Evolutionary conservation across 75 land plant species (phyloP).

Genomic region (Cunninghamia lanceolata): DNA sequence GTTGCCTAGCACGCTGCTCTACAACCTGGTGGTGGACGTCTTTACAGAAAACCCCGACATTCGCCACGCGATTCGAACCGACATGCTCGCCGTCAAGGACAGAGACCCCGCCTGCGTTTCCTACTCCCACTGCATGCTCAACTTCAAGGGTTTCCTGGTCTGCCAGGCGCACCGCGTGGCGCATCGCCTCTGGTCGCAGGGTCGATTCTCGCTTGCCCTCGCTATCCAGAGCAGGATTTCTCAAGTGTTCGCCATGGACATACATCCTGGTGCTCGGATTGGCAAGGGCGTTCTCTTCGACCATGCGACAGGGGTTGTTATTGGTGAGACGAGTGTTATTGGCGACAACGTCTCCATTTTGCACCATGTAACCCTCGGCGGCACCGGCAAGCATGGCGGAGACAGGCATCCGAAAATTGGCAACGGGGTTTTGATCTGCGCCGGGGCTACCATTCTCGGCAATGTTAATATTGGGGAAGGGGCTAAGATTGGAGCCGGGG

Average conservation of each 20-base stretch:
- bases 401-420: no score
- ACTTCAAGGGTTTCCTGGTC: no score
- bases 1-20: slow-evolving; percentile 35
- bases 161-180: slow-evolving; percentile 43
- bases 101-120: slow-evolving; percentile 72
- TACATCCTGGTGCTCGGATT: slow-evolving; percentile 57
- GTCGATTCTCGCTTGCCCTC: slow-evolving; percentile 37
- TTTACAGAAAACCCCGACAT: slow-evolving; percentile 27
- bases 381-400: no score
- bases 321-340: slow-evolving; percentile 15
- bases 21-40: slow-evolving; percentile 26
- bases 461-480: no score
- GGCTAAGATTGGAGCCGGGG: no score
- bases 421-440: no score
- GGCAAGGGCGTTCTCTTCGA: slow-evolving; percentile 55
- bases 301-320: slow-evolving; percentile 61
- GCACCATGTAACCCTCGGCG: no score
- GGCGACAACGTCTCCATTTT: slow-evolving; percentile 13
- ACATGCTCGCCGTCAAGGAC: slow-evolving; percentile 38
- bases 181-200: slow-evolving; percentile 49
- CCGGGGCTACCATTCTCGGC: no score
- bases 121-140: slow-evolving; percentile 52
- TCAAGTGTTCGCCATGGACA: slow-evolving; percentile 61
- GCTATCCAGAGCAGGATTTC: slow-evolving; percentile 52
- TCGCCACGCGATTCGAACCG: slow-evolving; percentile 11